Base-by-base conservation (phyloP, 495 filamentous ascomycete species). In the Podospora pseudocomata region DNA sequence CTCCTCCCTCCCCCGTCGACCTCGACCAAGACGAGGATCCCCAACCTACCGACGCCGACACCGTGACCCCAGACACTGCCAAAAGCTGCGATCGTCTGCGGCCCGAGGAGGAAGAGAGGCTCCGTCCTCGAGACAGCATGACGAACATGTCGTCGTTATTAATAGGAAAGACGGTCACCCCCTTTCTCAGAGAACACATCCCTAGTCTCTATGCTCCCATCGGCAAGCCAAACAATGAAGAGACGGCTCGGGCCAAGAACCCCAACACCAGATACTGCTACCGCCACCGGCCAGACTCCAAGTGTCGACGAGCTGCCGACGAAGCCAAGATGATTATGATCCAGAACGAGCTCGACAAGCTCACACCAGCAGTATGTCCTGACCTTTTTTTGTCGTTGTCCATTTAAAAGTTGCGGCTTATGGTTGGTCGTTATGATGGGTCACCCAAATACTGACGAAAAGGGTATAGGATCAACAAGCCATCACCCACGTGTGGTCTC, bases 281-380 rank as follows among this genome's bases (percentile, higher is more conserved):
- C 78, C 88, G 95, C 34, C 95, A 99, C 77, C 86, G 91, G 58
- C 96, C 95, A 23, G 96, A 98, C 74, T 87, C 94, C 32, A 97
- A 97, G 80, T 99, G 95, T 78, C 82, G 92, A 64, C 86, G 94
- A 65, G 92, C 95, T 66, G 93, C 92, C 53, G 92, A 98, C 80
- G 95, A 98, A 77, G 89, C 91, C 49, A 93, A 94, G 54, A 98
- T 97, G 96, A 91, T 93, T 72, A 90, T 92, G 79, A 84, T 99
- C 66, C 95, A 98, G 75, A 87, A 86, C 74, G 91, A 94, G 71
- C 86, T 99, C 62, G 89, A 94, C 79, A 87, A 87, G 32, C 86
- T 97, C 11, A 88, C 93, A 11, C 85, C 90, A 61, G 86, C 86
- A 60, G 94, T 74, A 63, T 15, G 66, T 68, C 19, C 58, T 19